Evolutionary conservation across 2,329 filamentous ascomycete species (phyloP).

Genomic region (Diplodia seriata): DNA sequence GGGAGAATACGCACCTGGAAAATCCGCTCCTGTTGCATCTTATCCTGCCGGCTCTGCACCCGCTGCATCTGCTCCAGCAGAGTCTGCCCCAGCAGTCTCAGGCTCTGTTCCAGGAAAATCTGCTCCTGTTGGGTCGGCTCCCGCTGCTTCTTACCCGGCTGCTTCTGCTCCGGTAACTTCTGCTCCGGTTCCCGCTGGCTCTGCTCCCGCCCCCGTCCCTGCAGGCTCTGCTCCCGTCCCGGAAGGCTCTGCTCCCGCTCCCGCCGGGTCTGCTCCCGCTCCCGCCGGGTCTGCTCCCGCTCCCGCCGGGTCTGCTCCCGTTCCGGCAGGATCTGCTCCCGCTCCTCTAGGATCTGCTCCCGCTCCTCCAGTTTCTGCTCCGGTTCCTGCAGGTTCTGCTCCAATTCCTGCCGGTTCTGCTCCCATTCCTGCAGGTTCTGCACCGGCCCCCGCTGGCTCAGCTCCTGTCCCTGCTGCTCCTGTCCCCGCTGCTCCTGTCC

Average conservation of each 20-base stretch:
- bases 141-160: not conserved
- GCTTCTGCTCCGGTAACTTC: not conserved
- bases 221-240: no score
- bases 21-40: no score
- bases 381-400: no score
- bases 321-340: not conserved
- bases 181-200: not conserved
- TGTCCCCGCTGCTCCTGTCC: not conserved
- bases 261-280: not conserved
- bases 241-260: no score
- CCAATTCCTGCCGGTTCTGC: no score
- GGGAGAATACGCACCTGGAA: not conserved
- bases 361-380: no score
- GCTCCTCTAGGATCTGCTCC: not conserved
- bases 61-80: no score
- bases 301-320: not conserved
- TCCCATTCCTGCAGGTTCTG: no score
- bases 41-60: no score
- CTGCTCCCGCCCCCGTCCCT: not conserved
- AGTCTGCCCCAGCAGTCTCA: no score
- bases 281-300: not conserved
- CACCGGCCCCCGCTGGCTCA: not conserved
- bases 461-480: not conserved
- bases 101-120: not conserved
- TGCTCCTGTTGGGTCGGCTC: no score